Conservation (phyloP, 1,284 basidiomycete genomes). For the Limonomyces culmigenus region DNA sequence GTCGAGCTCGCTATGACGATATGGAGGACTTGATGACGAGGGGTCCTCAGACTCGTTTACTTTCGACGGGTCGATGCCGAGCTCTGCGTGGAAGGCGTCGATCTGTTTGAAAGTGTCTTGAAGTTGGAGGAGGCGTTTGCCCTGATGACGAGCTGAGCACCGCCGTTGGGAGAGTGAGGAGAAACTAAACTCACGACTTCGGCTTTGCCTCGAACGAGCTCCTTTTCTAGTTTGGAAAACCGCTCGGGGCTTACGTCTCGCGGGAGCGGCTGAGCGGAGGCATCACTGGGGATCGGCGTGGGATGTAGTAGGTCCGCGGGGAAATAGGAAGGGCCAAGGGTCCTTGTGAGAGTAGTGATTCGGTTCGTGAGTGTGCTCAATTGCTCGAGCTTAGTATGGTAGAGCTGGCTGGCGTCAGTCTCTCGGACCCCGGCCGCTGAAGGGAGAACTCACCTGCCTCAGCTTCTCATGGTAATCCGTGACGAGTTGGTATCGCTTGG, state of each 20-base stretch:
- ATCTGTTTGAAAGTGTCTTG: constrained; percentile 49
- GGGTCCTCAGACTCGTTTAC: no score
- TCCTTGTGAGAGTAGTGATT: constrained; percentile 35
- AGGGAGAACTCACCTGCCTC: constrained; percentile 36
- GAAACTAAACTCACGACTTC: constrained; percentile 44
- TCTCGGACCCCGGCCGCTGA: background rate
- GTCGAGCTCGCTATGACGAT: constrained; percentile 10
- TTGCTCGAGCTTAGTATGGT: constrained; percentile 68
- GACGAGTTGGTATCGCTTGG: constrained; percentile 47
- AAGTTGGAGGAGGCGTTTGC: constrained; percentile 50
- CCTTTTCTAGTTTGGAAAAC: constrained; percentile 63
- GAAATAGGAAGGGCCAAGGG: constrained; percentile 46
- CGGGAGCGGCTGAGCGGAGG: no score
- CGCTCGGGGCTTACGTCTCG: constrained; percentile 63
- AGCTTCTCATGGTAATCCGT: constrained; percentile 56
- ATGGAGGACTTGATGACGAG: constrained; percentile 28
- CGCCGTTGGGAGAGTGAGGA: background rate
- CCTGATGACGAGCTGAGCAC: constrained; percentile 19
- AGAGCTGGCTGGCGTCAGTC: constrained; percentile 25
- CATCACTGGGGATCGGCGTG: constrained; percentile 23
- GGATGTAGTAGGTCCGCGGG: constrained; percentile 30
- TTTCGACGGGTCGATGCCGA: constrained; percentile 59
- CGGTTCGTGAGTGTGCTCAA: constrained; percentile 47
- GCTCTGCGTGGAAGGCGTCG: constrained; percentile 64
- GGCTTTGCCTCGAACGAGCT: constrained; percentile 60